Evolutionary conservation across 306 rosid species (phyloP).

Genomic region (Casuarina glauca): DNA sequence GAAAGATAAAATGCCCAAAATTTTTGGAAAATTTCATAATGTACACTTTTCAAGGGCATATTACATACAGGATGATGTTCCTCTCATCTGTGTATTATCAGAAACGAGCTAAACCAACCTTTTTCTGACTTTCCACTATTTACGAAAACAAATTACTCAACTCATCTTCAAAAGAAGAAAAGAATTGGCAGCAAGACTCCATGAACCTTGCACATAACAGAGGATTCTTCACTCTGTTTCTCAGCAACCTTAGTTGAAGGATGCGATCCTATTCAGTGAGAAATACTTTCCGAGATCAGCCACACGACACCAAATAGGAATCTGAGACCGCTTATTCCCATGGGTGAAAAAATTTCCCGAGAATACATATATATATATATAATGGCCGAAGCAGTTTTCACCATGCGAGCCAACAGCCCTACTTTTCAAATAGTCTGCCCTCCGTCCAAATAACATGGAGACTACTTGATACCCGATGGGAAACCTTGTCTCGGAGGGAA

Average conservation of each 20-base stretch:
- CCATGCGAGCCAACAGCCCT: conserved; percentile 39
- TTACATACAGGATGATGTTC: conserved; percentile 30
- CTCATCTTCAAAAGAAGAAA: conserved; percentile 47
- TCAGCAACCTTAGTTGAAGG: conserved; percentile 44
- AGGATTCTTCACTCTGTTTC: conserved; percentile 34
- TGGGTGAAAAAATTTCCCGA: conserved; percentile 60
- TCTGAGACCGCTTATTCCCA: conserved; percentile 65
- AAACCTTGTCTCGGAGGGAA: conserved; percentile 69
- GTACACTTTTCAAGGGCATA: conserved; percentile 62
- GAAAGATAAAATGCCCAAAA: conserved; percentile 34
- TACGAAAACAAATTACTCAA: conserved; percentile 54
- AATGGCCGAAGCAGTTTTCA: conserved; percentile 49
- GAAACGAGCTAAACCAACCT: conserved; percentile 30
- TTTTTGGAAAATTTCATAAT: conserved; percentile 75
- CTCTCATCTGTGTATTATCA: conserved; percentile 51
- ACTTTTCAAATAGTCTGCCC: conserved; percentile 43
- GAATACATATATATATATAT: conserved; percentile 63
- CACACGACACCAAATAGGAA: conserved; percentile 42
- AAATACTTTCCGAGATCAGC: conserved; percentile 34
- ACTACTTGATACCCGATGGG: conserved; percentile 50
- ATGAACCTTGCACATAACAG: conserved; percentile 39
- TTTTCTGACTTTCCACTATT: conserved; percentile 46
- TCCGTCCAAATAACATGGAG: conserved; percentile 25
- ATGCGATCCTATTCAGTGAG: conserved; percentile 25
- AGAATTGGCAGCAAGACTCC: conserved; percentile 43